Percentiles rank a stretch among this genome's conserved stretches.
These are phyloP conservation scores for Blastobotrys illinoisensis DNA, from an alignment of 1,139 yeast species.

Conservation along the genomic window DNA sequence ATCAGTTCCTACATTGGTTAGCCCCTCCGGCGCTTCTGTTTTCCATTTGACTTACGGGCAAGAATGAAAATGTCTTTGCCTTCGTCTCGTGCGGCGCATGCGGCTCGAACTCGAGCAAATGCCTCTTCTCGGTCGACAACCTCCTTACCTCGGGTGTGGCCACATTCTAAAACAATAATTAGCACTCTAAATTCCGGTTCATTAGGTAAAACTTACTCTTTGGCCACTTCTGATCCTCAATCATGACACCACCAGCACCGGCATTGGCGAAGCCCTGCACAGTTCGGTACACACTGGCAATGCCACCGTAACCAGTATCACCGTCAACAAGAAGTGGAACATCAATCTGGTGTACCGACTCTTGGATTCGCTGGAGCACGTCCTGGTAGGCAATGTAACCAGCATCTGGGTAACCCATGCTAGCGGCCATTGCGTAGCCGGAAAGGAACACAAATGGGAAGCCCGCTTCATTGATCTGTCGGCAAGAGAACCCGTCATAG, in stretches of 20 bases:
- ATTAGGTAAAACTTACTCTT: conserved; percentile 4
- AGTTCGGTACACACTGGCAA: conserved; percentile 15
- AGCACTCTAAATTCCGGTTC: neutral
- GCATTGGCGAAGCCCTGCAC: conserved; percentile 17
- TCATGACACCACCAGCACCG: conserved; percentile 16
- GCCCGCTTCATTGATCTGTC: conserved; percentile 15
- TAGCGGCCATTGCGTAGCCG: conserved; percentile 13
- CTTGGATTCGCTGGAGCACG: conserved; percentile 11
- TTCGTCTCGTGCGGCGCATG: conserved; percentile 13
- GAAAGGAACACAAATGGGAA: conserved; percentile 14
- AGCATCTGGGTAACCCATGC: conserved; percentile 15
- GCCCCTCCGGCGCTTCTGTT: neutral
- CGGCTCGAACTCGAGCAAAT: conserved; percentile 13
- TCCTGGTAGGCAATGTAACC: conserved; percentile 17
- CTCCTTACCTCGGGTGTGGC: conserved; percentile 16
- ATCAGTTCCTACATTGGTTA: conserved; percentile 10
- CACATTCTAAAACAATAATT: conserved; percentile 8
- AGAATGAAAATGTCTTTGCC: conserved; percentile 15
- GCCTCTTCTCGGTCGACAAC: conserved; percentile 16
- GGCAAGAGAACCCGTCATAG: conserved; percentile 14
- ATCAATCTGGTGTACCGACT: conserved; percentile 10
- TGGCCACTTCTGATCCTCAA: conserved; percentile 18
- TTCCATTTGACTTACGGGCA: conserved; percentile 3
- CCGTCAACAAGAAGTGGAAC: conserved; percentile 16
- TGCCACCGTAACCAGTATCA: conserved; percentile 17